Evolutionary conservation across 2,329 filamentous ascomycete genomes (phyloP).

Genomic region (Exophiala calicioides): DNA sequence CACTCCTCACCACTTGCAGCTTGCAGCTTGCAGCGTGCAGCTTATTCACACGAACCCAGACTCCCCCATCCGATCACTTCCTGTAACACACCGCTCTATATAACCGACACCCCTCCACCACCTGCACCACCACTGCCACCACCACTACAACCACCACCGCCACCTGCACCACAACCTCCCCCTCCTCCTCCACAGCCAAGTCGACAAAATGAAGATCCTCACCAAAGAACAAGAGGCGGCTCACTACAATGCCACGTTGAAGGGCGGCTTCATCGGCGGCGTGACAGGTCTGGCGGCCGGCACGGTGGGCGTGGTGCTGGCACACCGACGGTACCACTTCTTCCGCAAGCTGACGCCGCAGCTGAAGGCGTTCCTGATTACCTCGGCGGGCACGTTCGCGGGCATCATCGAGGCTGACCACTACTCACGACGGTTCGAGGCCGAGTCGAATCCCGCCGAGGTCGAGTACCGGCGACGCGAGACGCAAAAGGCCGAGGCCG

Average conservation of each 20-base stretch:
- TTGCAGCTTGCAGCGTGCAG: too few species aligned
- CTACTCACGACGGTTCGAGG: conserved; percentile 70
- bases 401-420: conserved; percentile 86
- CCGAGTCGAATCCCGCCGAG: conserved; percentile 65
- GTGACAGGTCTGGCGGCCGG: conserved; percentile 67
- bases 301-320: conserved; percentile 65
- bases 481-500: conserved; percentile 56
- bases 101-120: too few species aligned
- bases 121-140: too few species aligned
- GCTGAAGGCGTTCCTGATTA: conserved; percentile 86
- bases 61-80: too few species aligned
- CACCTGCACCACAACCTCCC: neutral
- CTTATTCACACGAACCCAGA: too few species aligned
- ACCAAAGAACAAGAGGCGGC: conserved; percentile 88
- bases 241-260: conserved; percentile 81
- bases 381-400: conserved; percentile 77
- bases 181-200: conserved; percentile 7
- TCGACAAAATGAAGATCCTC: conserved; percentile 78
- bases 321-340: conserved; percentile 69
- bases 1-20: too few species aligned
- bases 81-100: too few species aligned
- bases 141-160: neutral
- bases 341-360: conserved; percentile 83
- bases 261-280: conserved; percentile 73
- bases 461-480: conserved; percentile 66